Percentiles rank a stretch among this genome's conserved stretches.
These are phyloP conservation scores for Jatropha multifida DNA, from an alignment of 441 rosid genomes.

Conservation along the genomic window DNA sequence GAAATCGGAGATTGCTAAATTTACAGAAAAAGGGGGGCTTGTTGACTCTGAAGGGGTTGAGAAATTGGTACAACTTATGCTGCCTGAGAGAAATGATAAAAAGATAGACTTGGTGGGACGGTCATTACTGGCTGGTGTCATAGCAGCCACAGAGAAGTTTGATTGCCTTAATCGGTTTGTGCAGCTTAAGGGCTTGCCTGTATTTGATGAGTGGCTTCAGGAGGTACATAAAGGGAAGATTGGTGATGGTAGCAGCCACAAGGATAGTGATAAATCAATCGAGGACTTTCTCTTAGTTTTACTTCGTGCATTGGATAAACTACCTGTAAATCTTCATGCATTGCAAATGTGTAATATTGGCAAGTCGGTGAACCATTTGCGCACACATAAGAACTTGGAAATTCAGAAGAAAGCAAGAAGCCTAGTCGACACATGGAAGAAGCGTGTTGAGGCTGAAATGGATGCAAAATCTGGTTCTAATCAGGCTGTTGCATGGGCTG, in stretches of 20 bases:
- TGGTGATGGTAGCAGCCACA: constrained; percentile 63
- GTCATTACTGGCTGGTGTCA: constrained; percentile 71
- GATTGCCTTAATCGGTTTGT: constrained; percentile 85
- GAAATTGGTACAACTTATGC: constrained; percentile 78
- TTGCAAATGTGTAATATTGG: constrained; percentile 91
- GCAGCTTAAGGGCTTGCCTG: constrained; percentile 82
- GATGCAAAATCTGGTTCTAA: constrained; percentile 72
- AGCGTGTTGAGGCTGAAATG: constrained; percentile 97
- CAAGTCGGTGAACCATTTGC: constrained; percentile 91
- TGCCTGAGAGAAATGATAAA: constrained; percentile 61
- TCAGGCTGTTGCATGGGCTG: constrained; percentile 65
- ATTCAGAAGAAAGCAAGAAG: constrained; percentile 93
- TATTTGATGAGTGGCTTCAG: constrained; percentile 98
- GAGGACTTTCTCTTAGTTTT: constrained; percentile 81
- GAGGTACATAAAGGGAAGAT: constrained; percentile 90
- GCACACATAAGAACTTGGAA: constrained; percentile 75
- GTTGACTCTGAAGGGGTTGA: constrained; percentile 79
- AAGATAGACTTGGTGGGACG: constrained; percentile 72
- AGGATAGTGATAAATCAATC: constrained; percentile 64
- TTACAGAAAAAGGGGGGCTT: constrained; percentile 82
- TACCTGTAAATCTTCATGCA: constrained; percentile 91
- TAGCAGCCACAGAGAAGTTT: constrained; percentile 77
- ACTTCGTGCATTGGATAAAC: constrained; percentile 89
- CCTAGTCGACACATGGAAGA: constrained; percentile 97
- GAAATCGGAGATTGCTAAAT: constrained; percentile 70